A percentile compares a stretch with the other conserved stretches of the same genome.
Conservation (phyloP, 257 asterid genomes). For the Plantago ovata region DNA sequence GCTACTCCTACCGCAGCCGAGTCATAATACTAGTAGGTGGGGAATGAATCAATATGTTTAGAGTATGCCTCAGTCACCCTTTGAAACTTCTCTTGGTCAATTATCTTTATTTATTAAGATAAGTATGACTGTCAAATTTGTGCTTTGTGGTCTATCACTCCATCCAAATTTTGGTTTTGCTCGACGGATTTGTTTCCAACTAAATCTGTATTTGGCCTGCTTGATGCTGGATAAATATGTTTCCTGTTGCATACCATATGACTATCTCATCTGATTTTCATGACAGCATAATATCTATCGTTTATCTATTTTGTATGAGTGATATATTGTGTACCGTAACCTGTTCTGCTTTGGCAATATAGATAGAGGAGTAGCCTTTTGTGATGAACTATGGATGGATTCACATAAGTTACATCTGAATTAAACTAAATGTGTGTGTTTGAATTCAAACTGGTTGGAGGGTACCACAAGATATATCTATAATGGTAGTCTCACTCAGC, state of each 20-base stretch:
- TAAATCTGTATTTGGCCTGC: conserved; percentile 7
- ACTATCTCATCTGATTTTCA: background rate
- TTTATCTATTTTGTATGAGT: too few species aligned
- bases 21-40: conserved; percentile 21
- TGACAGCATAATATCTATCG: background rate
- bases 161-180: conserved; percentile 11
- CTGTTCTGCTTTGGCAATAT: too few species aligned
- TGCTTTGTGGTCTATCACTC: conserved; percentile 16
- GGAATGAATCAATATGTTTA: conserved; percentile 11
- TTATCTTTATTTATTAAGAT: conserved; percentile 4
- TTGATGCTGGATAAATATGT: conserved; percentile 13
- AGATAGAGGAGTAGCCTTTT: too few species aligned
- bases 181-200: conserved; percentile 7
- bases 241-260: background rate
- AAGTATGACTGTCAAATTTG: background rate
- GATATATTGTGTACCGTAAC: too few species aligned
- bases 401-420: too few species aligned
- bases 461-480: too few species aligned
- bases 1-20: conserved; percentile 34
- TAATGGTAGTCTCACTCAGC: too few species aligned
- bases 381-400: too few species aligned
- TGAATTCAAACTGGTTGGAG: too few species aligned
- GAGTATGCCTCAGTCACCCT: conserved; percentile 16
- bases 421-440: too few species aligned
- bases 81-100: conserved; percentile 4